phyloP scores from a whole-genome alignment of 805 yeast genomes.

The Cyberlindnera veronae region DNA sequence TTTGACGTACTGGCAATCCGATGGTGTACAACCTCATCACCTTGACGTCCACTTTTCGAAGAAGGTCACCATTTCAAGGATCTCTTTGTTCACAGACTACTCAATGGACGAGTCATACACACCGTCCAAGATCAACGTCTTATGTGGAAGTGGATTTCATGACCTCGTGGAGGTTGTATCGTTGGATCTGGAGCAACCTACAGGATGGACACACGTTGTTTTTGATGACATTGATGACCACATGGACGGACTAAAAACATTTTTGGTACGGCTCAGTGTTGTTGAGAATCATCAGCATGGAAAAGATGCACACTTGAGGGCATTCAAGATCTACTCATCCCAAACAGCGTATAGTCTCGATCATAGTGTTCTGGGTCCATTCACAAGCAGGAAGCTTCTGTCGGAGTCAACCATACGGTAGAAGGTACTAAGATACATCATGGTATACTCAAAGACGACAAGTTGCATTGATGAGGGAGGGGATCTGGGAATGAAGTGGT shows the following conservation, averaged over 20 bases:
- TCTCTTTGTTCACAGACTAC: conserved; percentile 71
- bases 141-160: conserved; percentile 78
- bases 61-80: conserved; percentile 60
- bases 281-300: conserved; percentile 89
- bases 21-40: conserved; percentile 85
- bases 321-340: conserved; percentile 58
- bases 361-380: conserved; percentile 23
- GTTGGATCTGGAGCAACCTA: conserved; percentile 57
- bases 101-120: conserved; percentile 87
- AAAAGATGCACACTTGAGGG: conserved; percentile 87
- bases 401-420: conserved; percentile 18
- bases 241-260: conserved; percentile 62
- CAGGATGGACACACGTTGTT: conserved; percentile 73
- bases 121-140: conserved; percentile 62
- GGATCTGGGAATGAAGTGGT: too few species aligned
- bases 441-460: too few species aligned
- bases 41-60: conserved; percentile 79
- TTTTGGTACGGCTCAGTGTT: conserved; percentile 57
- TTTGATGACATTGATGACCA: conserved; percentile 33
- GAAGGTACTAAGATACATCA: too few species aligned
- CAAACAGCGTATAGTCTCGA: conserved; percentile 27
- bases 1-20: conserved; percentile 87
- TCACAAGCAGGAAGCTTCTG: conserved; percentile 23
- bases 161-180: conserved; percentile 66
- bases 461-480: too few species aligned